These are phyloP conservation scores for Linnemannia zychae DNA, from an alignment of 192 early-diverging fungal species.

Conservation along the genomic window DNA sequence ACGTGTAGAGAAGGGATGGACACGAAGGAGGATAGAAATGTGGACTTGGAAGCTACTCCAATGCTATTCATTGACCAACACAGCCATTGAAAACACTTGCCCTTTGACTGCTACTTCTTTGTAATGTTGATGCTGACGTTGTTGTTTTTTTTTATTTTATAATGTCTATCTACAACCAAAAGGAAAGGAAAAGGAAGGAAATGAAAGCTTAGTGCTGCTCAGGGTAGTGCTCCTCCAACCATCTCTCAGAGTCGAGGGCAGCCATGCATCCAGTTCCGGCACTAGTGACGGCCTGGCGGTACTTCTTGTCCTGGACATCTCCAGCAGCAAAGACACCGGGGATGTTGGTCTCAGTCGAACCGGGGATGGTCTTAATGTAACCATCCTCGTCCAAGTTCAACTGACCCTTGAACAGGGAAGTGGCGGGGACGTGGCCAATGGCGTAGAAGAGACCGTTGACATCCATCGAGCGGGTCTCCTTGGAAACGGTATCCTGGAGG, in stretches of 20 bases:
- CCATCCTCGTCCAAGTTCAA: slow-evolving; percentile 88
- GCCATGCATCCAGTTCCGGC: slow-evolving; percentile 99
- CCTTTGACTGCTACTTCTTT: background rate
- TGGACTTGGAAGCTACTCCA: no score
- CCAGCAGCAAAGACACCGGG: slow-evolving; percentile 97
- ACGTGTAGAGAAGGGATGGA: background rate
- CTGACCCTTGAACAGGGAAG: slow-evolving; percentile 78
- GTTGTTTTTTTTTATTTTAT: background rate
- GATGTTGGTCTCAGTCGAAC: slow-evolving; percentile 86
- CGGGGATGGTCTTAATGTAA: slow-evolving; percentile 88
- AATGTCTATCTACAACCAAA: slow-evolving; percentile 31
- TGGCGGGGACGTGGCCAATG: slow-evolving; percentile 96
- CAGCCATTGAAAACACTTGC: background rate
- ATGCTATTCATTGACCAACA: no score
- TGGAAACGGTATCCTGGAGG: slow-evolving; percentile 83
- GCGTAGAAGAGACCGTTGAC: slow-evolving; percentile 98
- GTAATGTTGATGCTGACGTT: no score
- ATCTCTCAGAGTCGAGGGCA: slow-evolving; percentile 96
- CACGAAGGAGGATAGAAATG: background rate
- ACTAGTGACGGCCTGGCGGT: slow-evolving; percentile 98
- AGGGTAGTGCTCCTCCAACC: slow-evolving; percentile 81
- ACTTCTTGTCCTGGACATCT: slow-evolving; percentile 97
- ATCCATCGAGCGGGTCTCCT: slow-evolving; percentile 72
- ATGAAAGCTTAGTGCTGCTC: slow-evolving; percentile 39
- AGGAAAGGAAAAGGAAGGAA: background rate